A percentile compares a stretch with the other conserved stretches of the same genome.
These are phyloP conservation scores for Fusarium setosum DNA, from an alignment of 2,329 filamentous ascomycete species.

Conservation along the genomic window DNA sequence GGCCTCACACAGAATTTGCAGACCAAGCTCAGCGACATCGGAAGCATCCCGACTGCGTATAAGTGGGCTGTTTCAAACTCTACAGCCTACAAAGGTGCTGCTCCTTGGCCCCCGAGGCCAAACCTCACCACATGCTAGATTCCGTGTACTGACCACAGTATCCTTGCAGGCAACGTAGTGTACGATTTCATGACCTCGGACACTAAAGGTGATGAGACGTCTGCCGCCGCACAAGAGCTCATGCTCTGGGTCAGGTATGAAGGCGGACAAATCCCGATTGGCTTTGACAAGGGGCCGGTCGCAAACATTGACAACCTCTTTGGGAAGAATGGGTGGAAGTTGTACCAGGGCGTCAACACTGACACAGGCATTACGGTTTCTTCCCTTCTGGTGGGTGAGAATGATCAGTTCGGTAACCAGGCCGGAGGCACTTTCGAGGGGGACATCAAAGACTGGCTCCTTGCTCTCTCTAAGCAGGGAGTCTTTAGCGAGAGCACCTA, in stretches of 20 bases:
- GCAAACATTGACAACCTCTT: constrained; percentile 30
- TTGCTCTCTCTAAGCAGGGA: constrained; percentile 21
- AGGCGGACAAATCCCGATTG: constrained; percentile 27
- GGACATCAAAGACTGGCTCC: constrained; percentile 34
- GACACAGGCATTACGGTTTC: constrained; percentile 31
- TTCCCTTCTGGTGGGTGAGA: constrained; percentile 18
- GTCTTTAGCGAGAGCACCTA: constrained; percentile 20
- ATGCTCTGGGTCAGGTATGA: constrained; percentile 32
- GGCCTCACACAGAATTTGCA: constrained; percentile 24
- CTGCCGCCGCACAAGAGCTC: constrained; percentile 23
- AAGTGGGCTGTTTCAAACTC: constrained; percentile 11
- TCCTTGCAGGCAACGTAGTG: constrained; percentile 25
- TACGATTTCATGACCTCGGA: constrained; percentile 36
- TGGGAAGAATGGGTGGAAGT: constrained; percentile 30
- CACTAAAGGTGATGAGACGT: constrained; percentile 25
- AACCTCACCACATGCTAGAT: no score
- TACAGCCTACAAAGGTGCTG: constrained; percentile 29
- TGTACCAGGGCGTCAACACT: constrained; percentile 29
- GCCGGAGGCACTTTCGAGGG: constrained; percentile 16
- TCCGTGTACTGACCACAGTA: not conserved
- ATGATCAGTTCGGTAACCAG: constrained; percentile 17
- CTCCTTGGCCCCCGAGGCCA: no score
- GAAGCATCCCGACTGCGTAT: constrained; percentile 24
- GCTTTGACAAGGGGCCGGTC: constrained; percentile 22
- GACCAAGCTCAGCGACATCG: constrained; percentile 19